Percentiles rank a stretch among this genome's conserved stretches.
These are phyloP conservation scores for Hydrangea macrophylla DNA, from an alignment of 148 eudicot species.

Conservation along the genomic window DNA sequence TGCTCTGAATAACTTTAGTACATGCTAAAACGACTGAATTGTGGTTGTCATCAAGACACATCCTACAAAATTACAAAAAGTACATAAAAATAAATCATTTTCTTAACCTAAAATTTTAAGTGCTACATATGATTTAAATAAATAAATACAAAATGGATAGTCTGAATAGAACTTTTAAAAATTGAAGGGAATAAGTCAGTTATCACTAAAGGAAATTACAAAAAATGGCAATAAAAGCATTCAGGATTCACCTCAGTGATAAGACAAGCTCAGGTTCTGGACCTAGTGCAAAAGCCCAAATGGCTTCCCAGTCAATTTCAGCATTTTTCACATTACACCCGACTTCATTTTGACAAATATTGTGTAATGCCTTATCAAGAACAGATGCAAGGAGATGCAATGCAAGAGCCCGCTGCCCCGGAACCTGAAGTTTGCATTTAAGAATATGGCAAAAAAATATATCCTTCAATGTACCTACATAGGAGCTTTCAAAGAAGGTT, in stretches of 20 bases:
- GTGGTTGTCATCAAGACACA: constrained; percentile 91
- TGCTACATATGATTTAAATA: neutral
- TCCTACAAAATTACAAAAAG: constrained; percentile 39
- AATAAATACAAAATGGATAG: constrained; percentile 1
- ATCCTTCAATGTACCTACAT: neutral
- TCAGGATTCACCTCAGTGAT: constrained; percentile 59
- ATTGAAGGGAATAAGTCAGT: neutral
- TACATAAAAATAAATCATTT: constrained; percentile 4
- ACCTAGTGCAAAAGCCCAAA: constrained; percentile 95
- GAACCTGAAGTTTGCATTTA: constrained; percentile 48
- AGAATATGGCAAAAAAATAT: constrained; percentile 10
- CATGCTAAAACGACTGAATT: constrained; percentile 73
- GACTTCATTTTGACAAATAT: constrained; percentile 36
- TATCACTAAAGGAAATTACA: constrained; percentile 2
- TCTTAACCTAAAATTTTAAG: no score
- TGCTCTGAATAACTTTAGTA: constrained; percentile 71
- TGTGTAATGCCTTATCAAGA: constrained; percentile 52
- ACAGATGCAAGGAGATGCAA: constrained; percentile 72
- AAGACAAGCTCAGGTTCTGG: constrained; percentile 96
- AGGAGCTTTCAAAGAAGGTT: neutral
- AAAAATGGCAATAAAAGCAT: constrained; percentile 3
- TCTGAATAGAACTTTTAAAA: no score
- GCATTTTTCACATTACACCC: constrained; percentile 24
- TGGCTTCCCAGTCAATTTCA: constrained; percentile 72
- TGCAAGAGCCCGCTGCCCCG: constrained; percentile 87